phyloP scores from a whole-genome alignment of 1,139 yeast species.

The Wickerhamomyces sp. region DNA sequence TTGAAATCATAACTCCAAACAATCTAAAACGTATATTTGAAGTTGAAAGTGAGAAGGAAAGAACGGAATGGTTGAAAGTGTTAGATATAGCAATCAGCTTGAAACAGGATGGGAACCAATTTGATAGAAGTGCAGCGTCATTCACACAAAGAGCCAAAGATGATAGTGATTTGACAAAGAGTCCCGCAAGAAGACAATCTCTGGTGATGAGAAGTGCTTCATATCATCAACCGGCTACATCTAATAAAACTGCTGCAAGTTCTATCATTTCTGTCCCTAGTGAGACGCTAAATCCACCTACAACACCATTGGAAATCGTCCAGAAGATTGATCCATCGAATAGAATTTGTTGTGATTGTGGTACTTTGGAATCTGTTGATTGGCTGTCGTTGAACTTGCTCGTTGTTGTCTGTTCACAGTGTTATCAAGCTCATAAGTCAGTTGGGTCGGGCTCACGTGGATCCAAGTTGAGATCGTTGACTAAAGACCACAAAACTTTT shows the following conservation, averaged over 20 bases:
- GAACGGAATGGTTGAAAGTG: slow-evolving; percentile 64
- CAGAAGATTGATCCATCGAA: slow-evolving; percentile 52
- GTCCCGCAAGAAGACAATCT: neutral
- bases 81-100: slow-evolving; percentile 13
- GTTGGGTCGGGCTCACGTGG: slow-evolving; percentile 70
- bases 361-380: slow-evolving; percentile 58
- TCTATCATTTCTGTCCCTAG: neutral
- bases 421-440: slow-evolving; percentile 74
- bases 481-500: slow-evolving; percentile 60
- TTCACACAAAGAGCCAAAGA: neutral
- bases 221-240: too few relatives aligned
- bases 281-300: neutral
- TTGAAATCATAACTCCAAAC: slow-evolving; percentile 69
- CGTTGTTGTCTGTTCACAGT: slow-evolving; percentile 72
- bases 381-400: slow-evolving; percentile 83
- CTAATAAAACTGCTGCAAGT: too few relatives aligned
- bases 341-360: slow-evolving; percentile 74
- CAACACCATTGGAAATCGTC: slow-evolving; percentile 34
- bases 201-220: slow-evolving; percentile 1
- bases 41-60: slow-evolving; percentile 66
- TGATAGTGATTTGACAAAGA: neutral
- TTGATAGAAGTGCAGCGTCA: neutral
- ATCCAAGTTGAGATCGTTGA: slow-evolving; percentile 72
- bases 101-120: neutral
- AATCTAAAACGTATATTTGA: slow-evolving; percentile 74